Conservation (phyloP, 495 filamentous ascomycete genomes). For the Sphaerosporella brunnea region DNA sequence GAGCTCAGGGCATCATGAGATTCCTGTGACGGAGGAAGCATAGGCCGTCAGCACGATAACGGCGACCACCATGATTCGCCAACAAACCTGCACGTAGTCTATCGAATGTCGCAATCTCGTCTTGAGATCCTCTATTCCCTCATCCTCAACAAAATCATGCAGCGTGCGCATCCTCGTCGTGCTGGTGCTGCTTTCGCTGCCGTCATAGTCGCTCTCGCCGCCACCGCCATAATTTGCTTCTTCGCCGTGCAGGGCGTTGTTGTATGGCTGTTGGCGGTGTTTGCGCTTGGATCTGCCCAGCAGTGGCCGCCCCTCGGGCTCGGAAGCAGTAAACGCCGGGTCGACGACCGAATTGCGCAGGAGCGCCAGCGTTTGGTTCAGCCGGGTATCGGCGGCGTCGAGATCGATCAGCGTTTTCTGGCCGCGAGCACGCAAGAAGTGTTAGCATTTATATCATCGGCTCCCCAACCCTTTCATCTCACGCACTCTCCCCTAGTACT, state of each 20-base stretch:
- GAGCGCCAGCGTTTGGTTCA: conserved; percentile 51
- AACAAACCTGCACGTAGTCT: conserved; percentile 22
- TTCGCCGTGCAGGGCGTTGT: not conserved
- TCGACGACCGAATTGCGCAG: conserved; percentile 59
- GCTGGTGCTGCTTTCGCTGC: not conserved
- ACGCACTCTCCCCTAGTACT: not conserved
- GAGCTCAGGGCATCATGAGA: conserved; percentile 15
- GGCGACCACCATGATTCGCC: not conserved
- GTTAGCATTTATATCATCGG: conserved; percentile 5
- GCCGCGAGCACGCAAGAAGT: not conserved
- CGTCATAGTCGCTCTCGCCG: not conserved
- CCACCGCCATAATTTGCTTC: not conserved
- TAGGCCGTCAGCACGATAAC: not conserved
- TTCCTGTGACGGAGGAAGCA: conserved; percentile 7
- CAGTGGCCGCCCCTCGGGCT: not conserved
- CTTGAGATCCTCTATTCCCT: conserved; percentile 43
- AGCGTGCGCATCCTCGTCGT: conserved; percentile 48
- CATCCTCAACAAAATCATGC: conserved; percentile 80
- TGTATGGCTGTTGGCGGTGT: not conserved
- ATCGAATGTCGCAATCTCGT: conserved; percentile 25
- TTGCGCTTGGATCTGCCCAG: too few relatives aligned
- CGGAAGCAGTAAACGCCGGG: conserved; percentile 39
- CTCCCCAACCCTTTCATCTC: not conserved
- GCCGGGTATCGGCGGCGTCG: conserved; percentile 52
- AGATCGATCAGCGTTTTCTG: conserved; percentile 46